Evolutionary conservation across 345 rosid species (phyloP), one percentile per base, ranked within the genome.

Genomic region (Acer campestre): DNA sequence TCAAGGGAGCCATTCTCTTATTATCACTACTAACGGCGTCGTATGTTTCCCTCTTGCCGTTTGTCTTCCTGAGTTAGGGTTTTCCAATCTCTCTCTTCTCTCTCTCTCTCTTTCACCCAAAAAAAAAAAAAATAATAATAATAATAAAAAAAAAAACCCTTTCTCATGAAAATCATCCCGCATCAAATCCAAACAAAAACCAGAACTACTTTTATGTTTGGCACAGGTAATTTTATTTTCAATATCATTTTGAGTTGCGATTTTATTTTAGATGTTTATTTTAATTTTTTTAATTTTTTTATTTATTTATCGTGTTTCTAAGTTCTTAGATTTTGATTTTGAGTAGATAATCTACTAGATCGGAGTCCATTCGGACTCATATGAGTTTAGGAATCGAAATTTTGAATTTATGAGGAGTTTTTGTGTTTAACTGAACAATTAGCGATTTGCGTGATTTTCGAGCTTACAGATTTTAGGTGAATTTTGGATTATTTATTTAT

Each of bases 1-100:
- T 61, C 74, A 66, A 67, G 61, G 58, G 9, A 2, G 40, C 12
- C 61, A 49, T 44, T 27, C 13, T 73, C 29, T 7, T 46, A 1
- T 17, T 27, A 11, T 48, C 5, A 61, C 35, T 22, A 6, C 44
- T 48, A 79, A 67, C 81, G 81, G 68, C 83, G 72, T 79, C 82
- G 38, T 35, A 35, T 35, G 29, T 70, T 53, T 56, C 1, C 55
- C 6, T 18, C 0, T 16, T 25, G 44, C 69, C 55, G 68, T 38
- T 46, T 55, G 38, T 20, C 38, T 25, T 13, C 31, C 38, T 31
- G 18, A 44, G 79, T 55, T 75, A 80, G 83, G 83, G 83, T 75
- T 80, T 56, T 55, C 35, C 17, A 6, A 1, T 35, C 23, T n/a
- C 49, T 23, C 49, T 72, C 56, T 12, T 27, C 31, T 17, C 35